Conservation (phyloP, 1,139 yeast species). For the Protomyces macrosporus region DNA sequence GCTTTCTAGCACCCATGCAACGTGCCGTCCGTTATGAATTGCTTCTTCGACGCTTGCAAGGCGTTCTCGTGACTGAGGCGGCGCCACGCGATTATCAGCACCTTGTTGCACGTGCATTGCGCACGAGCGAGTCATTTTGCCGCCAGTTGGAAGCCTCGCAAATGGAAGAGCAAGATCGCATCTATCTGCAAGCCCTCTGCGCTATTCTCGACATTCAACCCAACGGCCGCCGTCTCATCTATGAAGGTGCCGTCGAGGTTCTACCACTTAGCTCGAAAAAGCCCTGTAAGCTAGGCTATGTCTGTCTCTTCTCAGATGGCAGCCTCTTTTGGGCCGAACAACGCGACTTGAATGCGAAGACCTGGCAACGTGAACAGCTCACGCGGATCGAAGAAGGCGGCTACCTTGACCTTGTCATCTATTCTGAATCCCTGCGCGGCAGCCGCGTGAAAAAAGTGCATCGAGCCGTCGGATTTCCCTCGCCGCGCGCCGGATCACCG, state of each 20-base stretch:
- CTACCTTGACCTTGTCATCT: constrained; percentile 7
- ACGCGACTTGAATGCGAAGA: constrained; percentile 9
- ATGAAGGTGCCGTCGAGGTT: constrained; percentile 3
- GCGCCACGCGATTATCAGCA: constrained; percentile 1
- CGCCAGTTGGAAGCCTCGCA: constrained; percentile 10
- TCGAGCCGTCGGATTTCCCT: constrained; percentile 12
- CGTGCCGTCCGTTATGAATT: constrained; percentile 16
- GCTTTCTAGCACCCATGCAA: constrained; percentile 23
- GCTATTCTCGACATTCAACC: constrained; percentile 4
- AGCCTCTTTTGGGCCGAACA: constrained; percentile 14
- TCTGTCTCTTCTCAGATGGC: constrained; percentile 13
- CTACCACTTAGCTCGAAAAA: constrained; percentile 16
- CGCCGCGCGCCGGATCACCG: neutral
- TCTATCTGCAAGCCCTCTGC: constrained; percentile 4
- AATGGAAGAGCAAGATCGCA: constrained; percentile 9
- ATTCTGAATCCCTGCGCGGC: neutral
- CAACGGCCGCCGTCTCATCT: constrained; percentile 4
- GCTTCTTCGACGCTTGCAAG: constrained; percentile 1
- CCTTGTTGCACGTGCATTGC: constrained; percentile 1
- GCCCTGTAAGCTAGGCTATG: constrained; percentile 15
- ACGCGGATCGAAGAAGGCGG: constrained; percentile 16
- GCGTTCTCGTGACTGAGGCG: constrained; percentile 3
- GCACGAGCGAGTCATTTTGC: constrained; percentile 9
- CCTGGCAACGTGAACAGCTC: constrained; percentile 6
- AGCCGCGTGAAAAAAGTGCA: neutral